Evolutionary conservation across 2,329 filamentous ascomycete genomes (phyloP).

Genomic region (Pseudopyricularia javanii): DNA sequence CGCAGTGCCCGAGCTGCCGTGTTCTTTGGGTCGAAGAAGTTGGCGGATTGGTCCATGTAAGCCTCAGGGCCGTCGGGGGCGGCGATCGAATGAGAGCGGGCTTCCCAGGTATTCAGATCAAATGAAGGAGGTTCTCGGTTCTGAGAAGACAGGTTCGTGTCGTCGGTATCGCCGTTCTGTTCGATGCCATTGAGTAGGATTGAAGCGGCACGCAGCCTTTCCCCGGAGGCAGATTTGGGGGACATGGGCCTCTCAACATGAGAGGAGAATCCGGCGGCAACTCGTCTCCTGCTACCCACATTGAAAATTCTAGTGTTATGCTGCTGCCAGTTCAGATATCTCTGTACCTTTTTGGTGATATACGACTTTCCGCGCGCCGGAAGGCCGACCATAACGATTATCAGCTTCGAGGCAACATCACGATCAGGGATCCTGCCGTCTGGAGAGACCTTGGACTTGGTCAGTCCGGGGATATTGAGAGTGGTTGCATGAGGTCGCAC

Average conservation of each 20-base stretch:
- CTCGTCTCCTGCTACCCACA: conserved; percentile 79
- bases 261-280: conserved; percentile 52
- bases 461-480: conserved; percentile 92
- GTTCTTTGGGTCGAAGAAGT: conserved; percentile 90
- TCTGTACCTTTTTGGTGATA: conserved; percentile 93
- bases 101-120: conserved; percentile 17
- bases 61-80: conserved; percentile 16
- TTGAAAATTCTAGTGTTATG: conserved; percentile 96
- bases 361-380: conserved; percentile 96
- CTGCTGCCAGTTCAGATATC: conserved; percentile 94
- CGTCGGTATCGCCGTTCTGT: conserved; percentile 21
- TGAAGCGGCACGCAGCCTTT: conserved; percentile 34
- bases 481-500: conserved; percentile 79
- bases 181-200: conserved; percentile 36
- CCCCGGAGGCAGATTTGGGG: conserved; percentile 18
- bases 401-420: conserved; percentile 90
- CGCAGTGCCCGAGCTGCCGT: conserved; percentile 68
- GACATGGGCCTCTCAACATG: conserved; percentile 11
- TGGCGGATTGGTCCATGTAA: conserved; percentile 73
- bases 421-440: conserved; percentile 88
- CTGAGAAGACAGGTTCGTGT: neutral
- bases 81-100: conserved; percentile 3
- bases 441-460: conserved; percentile 86
- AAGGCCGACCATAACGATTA: conserved; percentile 96
- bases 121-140: conserved; percentile 6